Percentiles rank a stretch among this genome's conserved stretches.
phyloP scores from a whole-genome alignment of 2,329 filamentous ascomycete species.

The Ascochyta fabae region DNA sequence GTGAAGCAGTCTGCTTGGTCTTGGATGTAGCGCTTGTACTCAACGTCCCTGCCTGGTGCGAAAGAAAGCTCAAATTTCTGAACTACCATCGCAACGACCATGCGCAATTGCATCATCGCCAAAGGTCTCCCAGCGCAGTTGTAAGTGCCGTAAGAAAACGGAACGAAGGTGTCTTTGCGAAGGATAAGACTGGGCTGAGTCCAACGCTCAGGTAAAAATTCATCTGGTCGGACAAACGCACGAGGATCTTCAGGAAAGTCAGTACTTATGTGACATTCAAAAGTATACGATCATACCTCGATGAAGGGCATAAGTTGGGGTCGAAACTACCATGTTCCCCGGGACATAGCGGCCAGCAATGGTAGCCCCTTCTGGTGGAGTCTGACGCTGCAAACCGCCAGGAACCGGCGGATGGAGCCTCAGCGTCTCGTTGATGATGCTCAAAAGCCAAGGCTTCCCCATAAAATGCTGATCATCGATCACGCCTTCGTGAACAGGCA shows the following conservation, averaged over 20 bases:
- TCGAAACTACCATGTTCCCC: slow-evolving; percentile 27
- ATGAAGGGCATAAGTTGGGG: slow-evolving; percentile 22
- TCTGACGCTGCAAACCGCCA: slow-evolving; percentile 27
- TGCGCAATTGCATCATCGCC: slow-evolving; percentile 22
- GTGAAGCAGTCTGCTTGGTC: slow-evolving; percentile 25
- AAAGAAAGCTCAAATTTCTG: slow-evolving; percentile 17
- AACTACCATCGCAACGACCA: slow-evolving; percentile 11
- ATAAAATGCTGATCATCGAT: slow-evolving; percentile 11
- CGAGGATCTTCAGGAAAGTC: slow-evolving; percentile 12
- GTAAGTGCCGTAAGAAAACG: slow-evolving; percentile 70
- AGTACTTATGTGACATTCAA: not conserved
- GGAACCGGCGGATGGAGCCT: slow-evolving; percentile 28
- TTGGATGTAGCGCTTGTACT: slow-evolving; percentile 11
- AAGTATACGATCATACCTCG: not conserved
- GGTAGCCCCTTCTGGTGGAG: slow-evolving; percentile 30
- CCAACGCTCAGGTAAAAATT: slow-evolving; percentile 29
- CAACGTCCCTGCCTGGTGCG: slow-evolving; percentile 3
- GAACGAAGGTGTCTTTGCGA: slow-evolving; percentile 66
- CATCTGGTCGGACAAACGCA: slow-evolving; percentile 20
- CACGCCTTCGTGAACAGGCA: slow-evolving; percentile 8
- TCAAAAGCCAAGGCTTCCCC: slow-evolving; percentile 21
- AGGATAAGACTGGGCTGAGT: slow-evolving; percentile 17
- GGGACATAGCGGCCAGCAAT: slow-evolving; percentile 29
- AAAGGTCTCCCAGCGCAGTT: slow-evolving; percentile 61
- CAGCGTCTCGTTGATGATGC: slow-evolving; percentile 28